Base-by-base conservation (phyloP, 306 rosid genomes). In the Sophora flavescens region DNA sequence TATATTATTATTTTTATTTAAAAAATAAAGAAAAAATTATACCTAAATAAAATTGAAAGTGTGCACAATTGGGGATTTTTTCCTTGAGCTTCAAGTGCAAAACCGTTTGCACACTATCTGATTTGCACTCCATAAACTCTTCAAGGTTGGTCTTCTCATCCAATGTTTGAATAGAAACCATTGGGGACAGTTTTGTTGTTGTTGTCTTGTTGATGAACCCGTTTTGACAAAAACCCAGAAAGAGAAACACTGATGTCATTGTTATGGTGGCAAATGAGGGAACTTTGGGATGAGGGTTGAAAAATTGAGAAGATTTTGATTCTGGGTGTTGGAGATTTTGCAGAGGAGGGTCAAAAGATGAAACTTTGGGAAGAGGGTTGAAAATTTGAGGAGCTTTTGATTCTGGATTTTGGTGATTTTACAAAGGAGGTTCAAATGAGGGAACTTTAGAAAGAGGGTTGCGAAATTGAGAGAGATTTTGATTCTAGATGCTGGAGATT, bases 161-260 rank as follows among this genome's bases (percentile, higher is more conserved):
- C 63, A 60, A 18, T 14, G 54, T 12, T 56, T 70, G 16, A 51
- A 75, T 3, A 5, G 68, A 9, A 79, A 62, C 57, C 42, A 18
- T 28, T 0, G 84, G 62, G 15, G 87, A 50, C 2, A 65, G 45
- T 10, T 61, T 3, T 6, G 69, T 2, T 8, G n/a, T n/a, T n/a
- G 57, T 52, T 30, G 72, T 51, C 52, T 70, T 84, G 22, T 22
- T 12, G 53, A 67, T 7, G 5, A 50, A 64, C 4, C 72, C 33
- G 0, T 64, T 70, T 22, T 59, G 76, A 52, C 68, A 65, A 42
- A 42, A 64, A 0, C 87, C 72, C 60, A 70, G 33, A 63, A 79
- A 70, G 72, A 84, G 65, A 47, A 84, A 48, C 9, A 81, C 79
- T 6, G 87, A 79, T 14, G 84, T 81, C 4, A 75, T 72, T 32